Evolutionary conservation across 1,139 yeast genomes (phyloP).

Genomic region (Yamadazyma oceani): DNA sequence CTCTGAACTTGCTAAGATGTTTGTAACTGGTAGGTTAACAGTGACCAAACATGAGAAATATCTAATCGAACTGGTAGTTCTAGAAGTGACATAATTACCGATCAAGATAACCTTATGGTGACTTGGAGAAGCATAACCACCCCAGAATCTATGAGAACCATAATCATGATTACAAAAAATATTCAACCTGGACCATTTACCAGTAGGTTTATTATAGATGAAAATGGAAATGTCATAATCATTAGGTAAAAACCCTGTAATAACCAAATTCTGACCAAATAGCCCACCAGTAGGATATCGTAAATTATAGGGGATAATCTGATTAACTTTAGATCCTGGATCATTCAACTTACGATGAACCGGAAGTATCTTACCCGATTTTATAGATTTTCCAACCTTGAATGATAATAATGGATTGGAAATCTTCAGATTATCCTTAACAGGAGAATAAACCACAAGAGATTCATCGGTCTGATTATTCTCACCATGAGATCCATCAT

Average conservation of each 20-base stretch:
- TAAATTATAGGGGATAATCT: slow-evolving; percentile 37
- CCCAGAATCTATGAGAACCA: slow-evolving; percentile 62
- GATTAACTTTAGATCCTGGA: slow-evolving; percentile 13
- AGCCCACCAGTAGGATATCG: slow-evolving; percentile 58
- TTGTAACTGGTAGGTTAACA: slow-evolving; percentile 67
- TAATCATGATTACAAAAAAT: slow-evolving; percentile 55
- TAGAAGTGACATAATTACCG: slow-evolving; percentile 52
- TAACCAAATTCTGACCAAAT: slow-evolving; percentile 60
- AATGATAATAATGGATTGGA: slow-evolving; percentile 39
- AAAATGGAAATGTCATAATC: slow-evolving; percentile 58
- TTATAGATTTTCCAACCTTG: slow-evolving; percentile 35
- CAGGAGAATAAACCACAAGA: slow-evolving; percentile 40
- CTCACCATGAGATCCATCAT: not conserved
- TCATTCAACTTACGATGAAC: slow-evolving; percentile 19
- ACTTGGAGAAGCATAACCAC: slow-evolving; percentile 70
- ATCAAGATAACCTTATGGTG: slow-evolving; percentile 65
- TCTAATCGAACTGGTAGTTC: slow-evolving; percentile 53
- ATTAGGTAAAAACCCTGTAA: slow-evolving; percentile 56
- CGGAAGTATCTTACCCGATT: slow-evolving; percentile 33
- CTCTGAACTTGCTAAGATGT: slow-evolving; percentile 51
- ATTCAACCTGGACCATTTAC: slow-evolving; percentile 64
- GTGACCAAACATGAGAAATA: slow-evolving; percentile 57
- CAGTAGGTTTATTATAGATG: slow-evolving; percentile 60
- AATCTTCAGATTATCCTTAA: slow-evolving; percentile 19
- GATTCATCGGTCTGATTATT: slow-evolving; percentile 22